phyloP scores from a whole-genome alignment of 805 yeast species.

The Saccharomyces eubayanus region DNA sequence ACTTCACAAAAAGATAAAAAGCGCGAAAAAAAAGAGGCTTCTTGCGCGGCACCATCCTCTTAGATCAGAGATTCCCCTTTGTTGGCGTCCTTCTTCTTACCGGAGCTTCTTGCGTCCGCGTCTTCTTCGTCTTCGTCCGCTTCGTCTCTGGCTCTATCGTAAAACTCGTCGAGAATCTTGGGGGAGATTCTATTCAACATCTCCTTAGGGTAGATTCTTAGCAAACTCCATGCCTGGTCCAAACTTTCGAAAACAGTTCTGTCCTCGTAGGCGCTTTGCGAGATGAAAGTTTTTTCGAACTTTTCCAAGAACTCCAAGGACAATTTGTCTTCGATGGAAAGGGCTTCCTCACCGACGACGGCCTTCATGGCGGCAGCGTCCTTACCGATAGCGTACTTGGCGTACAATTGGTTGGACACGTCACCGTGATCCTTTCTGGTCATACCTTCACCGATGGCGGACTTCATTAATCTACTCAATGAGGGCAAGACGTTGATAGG shows the following conservation, averaged over 20 bases:
- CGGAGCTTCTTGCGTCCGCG: constrained; percentile 25
- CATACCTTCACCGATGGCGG: constrained; percentile 99
- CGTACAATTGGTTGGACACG: constrained; percentile 96
- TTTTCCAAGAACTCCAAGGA: constrained; percentile 96
- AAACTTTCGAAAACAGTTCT: constrained; percentile 90
- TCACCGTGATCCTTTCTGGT: constrained; percentile 99
- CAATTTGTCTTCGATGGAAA: constrained; percentile 93
- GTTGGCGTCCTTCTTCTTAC: constrained; percentile 9
- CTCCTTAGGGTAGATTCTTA: constrained; percentile 98
- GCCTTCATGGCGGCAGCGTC: constrained; percentile 99
- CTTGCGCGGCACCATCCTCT: neutral
- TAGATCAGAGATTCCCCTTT: constrained; percentile 22
- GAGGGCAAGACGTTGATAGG: constrained; percentile 98
- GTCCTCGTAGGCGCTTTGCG: constrained; percentile 95
- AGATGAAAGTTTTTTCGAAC: constrained; percentile 89
- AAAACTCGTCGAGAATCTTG: constrained; percentile 89
- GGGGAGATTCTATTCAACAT: constrained; percentile 97
- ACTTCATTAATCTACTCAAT: constrained; percentile 94
- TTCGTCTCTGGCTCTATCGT: constrained; percentile 76
- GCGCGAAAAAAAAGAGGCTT: neutral
- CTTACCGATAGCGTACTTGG: constrained; percentile 98
- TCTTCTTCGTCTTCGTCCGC: constrained; percentile 45
- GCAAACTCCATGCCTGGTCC: constrained; percentile 95
- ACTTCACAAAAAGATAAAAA: neutral
- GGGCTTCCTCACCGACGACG: constrained; percentile 99